Evolutionary conservation across 768 basidiomycete species (phyloP).

Genomic region (Leucosporidium scottii): DNA sequence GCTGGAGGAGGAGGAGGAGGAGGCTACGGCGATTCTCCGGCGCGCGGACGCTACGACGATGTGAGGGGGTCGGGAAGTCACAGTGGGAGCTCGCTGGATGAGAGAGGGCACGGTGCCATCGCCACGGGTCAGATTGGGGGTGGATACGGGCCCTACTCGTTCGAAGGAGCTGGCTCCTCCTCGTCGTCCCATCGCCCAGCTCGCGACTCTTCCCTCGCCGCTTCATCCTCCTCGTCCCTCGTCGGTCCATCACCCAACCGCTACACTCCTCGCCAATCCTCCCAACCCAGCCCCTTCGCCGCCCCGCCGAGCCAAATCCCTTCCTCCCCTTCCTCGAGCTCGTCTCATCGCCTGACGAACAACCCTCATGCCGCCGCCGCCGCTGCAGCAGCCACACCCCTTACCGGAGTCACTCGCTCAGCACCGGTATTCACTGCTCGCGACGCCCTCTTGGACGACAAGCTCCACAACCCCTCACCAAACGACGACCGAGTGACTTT

Average conservation of each 20-base stretch:
- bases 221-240: neutral
- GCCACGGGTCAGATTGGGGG: slow-evolving; percentile 17
- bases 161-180: neutral
- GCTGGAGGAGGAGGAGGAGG: no score
- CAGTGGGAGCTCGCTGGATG: neutral
- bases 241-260: slow-evolving; percentile 1
- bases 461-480: slow-evolving; percentile 62
- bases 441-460: slow-evolving; percentile 83
- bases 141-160: slow-evolving; percentile 25
- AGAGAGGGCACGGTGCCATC: neutral
- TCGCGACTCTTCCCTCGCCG: neutral
- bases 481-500: slow-evolving; percentile 6
- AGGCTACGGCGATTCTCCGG: no score
- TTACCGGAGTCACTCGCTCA: neutral
- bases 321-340: neutral
- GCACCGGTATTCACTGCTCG: slow-evolving; percentile 41
- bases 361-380: neutral
- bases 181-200: neutral
- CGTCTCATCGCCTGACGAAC: neutral
- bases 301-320: neutral
- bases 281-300: slow-evolving; percentile 14
- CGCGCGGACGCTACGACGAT: no score
- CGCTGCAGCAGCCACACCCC: neutral
- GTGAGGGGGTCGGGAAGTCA: no score
- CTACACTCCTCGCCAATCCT: slow-evolving; percentile 6